A percentile compares a stretch with the other conserved stretches of the same genome.
Conservation (phyloP, 1,284 basidiomycete species). For the Coriolopsis trogii region DNA sequence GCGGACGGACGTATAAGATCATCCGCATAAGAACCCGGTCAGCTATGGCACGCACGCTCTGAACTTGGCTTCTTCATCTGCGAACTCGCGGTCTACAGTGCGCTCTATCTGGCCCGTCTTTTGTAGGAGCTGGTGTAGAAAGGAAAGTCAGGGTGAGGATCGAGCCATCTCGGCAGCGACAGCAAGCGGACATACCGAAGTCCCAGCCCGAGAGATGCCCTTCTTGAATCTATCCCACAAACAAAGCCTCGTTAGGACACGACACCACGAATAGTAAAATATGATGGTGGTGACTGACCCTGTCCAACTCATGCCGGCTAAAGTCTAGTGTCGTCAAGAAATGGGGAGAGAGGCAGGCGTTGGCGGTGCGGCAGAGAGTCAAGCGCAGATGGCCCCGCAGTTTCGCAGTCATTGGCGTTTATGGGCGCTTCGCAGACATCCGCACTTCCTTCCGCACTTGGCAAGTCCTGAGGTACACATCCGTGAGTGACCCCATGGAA, state of each 20-base stretch:
- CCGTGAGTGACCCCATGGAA: too few relatives aligned
- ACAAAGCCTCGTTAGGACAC: not conserved
- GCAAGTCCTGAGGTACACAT: too few relatives aligned
- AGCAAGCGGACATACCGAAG: slow-evolving; percentile 15
- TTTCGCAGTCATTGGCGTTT: slow-evolving; percentile 2
- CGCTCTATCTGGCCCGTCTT: slow-evolving; percentile 98
- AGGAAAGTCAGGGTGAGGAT: not conserved
- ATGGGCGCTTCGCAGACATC: slow-evolving; percentile 12
- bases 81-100: slow-evolving; percentile 93
- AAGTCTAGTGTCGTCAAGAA: not conserved
- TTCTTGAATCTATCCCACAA: slow-evolving; percentile 20
- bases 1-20: slow-evolving; percentile 2
- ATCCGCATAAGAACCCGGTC: not conserved
- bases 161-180: not conserved
- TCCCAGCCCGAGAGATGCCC: slow-evolving; percentile 24
- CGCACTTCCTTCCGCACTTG: too few relatives aligned
- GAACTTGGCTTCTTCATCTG: slow-evolving; percentile 91
- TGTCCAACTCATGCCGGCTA: slow-evolving; percentile 24
- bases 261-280: not conserved
- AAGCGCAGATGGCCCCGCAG: not conserved
- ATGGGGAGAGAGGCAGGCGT: slow-evolving; percentile 8
- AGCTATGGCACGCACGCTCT: slow-evolving; percentile 66
- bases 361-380: slow-evolving; percentile 5
- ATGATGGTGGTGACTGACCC: slow-evolving; percentile 5
- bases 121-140: slow-evolving; percentile 72